phyloP scores from a whole-genome alignment of 257 asterid species.

The Solanum rostratum region DNA sequence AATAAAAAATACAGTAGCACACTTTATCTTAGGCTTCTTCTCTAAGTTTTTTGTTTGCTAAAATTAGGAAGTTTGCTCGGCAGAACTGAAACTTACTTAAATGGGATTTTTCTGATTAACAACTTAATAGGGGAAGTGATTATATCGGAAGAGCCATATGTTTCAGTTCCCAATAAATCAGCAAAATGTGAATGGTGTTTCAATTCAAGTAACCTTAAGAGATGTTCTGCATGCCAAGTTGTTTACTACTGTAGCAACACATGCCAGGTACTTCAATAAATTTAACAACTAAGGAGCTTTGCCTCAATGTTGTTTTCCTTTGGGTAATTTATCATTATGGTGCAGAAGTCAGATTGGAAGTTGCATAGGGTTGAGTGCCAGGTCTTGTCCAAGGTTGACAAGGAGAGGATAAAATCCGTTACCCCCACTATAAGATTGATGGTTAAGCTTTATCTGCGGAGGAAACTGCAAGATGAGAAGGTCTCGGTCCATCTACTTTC shows the following conservation, averaged over 20 bases:
- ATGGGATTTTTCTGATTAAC: not conserved
- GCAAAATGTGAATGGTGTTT: constrained; percentile 84
- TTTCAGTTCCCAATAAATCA: constrained; percentile 59
- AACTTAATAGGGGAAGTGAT: constrained; percentile 63
- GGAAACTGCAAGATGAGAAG: constrained; percentile 63
- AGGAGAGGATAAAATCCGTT: constrained; percentile 46
- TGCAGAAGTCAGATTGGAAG: constrained; percentile 86
- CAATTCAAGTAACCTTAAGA: constrained; percentile 46
- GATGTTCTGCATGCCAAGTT: constrained; percentile 80
- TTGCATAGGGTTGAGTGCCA: constrained; percentile 61
- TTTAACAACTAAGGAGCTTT: not conserved
- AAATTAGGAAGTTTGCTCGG: not conserved
- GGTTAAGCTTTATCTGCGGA: constrained; percentile 57
- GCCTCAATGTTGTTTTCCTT: not conserved
- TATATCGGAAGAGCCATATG: constrained; percentile 63
- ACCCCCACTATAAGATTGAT: constrained; percentile 72
- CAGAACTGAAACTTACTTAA: too few species aligned
- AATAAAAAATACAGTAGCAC: not conserved
- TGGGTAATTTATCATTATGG: not conserved
- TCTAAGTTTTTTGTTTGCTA: not conserved
- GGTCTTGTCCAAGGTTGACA: constrained; percentile 42
- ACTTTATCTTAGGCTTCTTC: not conserved
- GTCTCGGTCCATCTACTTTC: constrained; percentile 14
- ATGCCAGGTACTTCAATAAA: constrained; percentile 54
- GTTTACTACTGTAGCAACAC: constrained; percentile 66